Evolutionary conservation across 2,329 filamentous ascomycete species (phyloP).

Genomic region (Aspergillus transmontanensis): DNA sequence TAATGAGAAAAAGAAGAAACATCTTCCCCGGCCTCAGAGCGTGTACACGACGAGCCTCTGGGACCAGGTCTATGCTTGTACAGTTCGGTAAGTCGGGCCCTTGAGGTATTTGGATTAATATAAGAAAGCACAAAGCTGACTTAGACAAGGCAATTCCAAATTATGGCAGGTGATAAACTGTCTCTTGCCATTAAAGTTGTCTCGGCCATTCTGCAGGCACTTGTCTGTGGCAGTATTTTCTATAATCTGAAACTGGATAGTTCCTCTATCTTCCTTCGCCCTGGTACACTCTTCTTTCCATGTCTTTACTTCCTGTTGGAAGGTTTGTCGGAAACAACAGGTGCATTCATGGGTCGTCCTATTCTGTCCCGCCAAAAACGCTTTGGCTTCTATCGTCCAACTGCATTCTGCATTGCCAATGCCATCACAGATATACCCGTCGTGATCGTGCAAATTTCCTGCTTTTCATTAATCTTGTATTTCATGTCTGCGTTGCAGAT

Average conservation of each 20-base stretch:
- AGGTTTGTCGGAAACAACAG: slow-evolving; percentile 60
- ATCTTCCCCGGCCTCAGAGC: slow-evolving; percentile 33
- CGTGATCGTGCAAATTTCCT: slow-evolving; percentile 56
- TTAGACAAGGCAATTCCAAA: slow-evolving; percentile 50
- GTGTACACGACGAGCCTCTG: slow-evolving; percentile 34
- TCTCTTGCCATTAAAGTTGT: slow-evolving; percentile 51
- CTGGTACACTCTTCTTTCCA: slow-evolving; percentile 62
- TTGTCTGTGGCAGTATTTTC: slow-evolving; percentile 53
- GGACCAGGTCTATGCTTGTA: slow-evolving; percentile 50
- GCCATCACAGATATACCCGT: slow-evolving; percentile 59
- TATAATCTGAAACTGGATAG: slow-evolving; percentile 54
- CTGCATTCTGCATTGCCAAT: slow-evolving; percentile 60
- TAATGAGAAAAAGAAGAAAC: slow-evolving; percentile 34
- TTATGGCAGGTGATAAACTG: slow-evolving; percentile 56
- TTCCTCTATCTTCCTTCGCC: slow-evolving; percentile 58
- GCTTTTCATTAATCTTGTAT: slow-evolving; percentile 63
- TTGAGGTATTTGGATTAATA: no score
- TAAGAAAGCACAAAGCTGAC: neutral
- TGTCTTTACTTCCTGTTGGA: slow-evolving; percentile 63
- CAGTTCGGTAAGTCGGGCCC: slow-evolving; percentile 33
- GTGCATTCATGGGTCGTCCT: slow-evolving; percentile 63
- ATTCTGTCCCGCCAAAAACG: slow-evolving; percentile 70
- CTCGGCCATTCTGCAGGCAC: slow-evolving; percentile 41
- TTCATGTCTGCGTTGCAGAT: slow-evolving; percentile 59
- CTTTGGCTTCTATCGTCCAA: slow-evolving; percentile 66